These are phyloP conservation scores for Ogataea pilisensis DNA, from an alignment of 805 yeast species.

Conservation along the genomic window DNA sequence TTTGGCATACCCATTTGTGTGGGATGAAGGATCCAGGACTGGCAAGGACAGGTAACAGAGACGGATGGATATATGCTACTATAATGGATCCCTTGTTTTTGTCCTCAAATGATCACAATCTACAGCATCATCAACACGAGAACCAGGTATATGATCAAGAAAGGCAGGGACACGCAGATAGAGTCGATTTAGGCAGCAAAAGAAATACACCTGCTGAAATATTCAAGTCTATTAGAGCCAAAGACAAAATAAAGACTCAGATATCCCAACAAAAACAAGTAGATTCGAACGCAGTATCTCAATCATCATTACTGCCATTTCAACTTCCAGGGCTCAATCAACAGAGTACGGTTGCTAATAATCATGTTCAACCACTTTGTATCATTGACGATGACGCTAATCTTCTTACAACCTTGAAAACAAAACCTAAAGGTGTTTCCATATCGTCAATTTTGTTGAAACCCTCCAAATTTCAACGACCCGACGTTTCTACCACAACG, in stretches of 20 bases:
- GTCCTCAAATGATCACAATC: too few species aligned
- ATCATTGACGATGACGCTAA: background rate
- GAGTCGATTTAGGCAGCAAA: too few species aligned
- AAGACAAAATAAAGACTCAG: constrained; percentile 6
- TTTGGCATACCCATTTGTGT: too few species aligned
- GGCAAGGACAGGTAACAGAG: too few species aligned
- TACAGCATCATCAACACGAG: too few species aligned
- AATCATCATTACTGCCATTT: background rate
- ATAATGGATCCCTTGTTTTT: too few species aligned
- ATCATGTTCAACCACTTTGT: background rate
- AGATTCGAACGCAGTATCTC: too few species aligned
- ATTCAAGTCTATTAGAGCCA: constrained; percentile 11
- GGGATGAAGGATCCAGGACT: too few species aligned
- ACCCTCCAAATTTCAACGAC: background rate
- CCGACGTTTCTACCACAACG: background rate
- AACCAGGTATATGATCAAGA: too few species aligned
- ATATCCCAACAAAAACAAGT: background rate
- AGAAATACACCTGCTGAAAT: constrained; percentile 16
- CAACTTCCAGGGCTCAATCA: too few species aligned
- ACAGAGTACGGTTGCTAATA: background rate
- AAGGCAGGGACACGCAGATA: too few species aligned
- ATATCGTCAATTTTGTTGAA: background rate
- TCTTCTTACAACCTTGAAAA: background rate
- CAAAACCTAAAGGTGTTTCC: background rate
- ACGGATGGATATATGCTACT: too few species aligned